A percentile compares a stretch with the other conserved stretches of the same genome.
phyloP scores from a whole-genome alignment of 2,329 filamentous ascomycete genomes.

The Aspergillus niger region DNA sequence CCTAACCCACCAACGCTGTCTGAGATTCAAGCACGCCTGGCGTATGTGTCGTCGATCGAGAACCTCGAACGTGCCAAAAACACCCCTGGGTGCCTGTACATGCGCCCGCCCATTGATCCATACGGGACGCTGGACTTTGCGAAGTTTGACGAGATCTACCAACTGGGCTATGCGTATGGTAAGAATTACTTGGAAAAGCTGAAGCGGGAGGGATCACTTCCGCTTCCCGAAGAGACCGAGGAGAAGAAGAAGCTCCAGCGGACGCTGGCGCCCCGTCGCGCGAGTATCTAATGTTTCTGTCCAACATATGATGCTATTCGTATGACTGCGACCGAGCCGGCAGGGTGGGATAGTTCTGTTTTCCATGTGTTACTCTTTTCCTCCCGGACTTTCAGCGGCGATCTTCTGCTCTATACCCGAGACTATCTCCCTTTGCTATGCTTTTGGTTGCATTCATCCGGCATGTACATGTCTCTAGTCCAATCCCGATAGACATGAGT shows the following conservation, averaged over 20 bases:
- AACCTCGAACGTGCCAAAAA: slow-evolving; percentile 91
- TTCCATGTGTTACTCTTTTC: too few relatives aligned
- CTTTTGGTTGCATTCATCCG: too few relatives aligned
- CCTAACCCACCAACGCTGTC: slow-evolving; percentile 93
- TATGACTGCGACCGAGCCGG: background rate
- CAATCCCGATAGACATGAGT: background rate
- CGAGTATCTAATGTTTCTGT: slow-evolving; percentile 59
- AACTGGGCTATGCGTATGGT: slow-evolving; percentile 83
- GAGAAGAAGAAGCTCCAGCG: slow-evolving; percentile 74
- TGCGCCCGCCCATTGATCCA: slow-evolving; percentile 89
- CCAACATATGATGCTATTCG: background rate
- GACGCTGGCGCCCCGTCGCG: slow-evolving; percentile 76
- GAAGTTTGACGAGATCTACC: slow-evolving; percentile 96
- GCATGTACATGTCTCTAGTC: background rate
- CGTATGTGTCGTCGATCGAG: slow-evolving; percentile 93
- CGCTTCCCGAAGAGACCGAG: slow-evolving; percentile 69
- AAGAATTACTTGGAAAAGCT: slow-evolving; percentile 76
- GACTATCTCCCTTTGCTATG: background rate
- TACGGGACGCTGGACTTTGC: slow-evolving; percentile 96
- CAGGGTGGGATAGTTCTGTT: background rate
- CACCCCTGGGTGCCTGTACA: slow-evolving; percentile 88
- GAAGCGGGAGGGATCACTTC: slow-evolving; percentile 75
- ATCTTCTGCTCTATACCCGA: background rate
- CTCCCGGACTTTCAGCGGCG: background rate
- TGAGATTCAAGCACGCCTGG: slow-evolving; percentile 91